Evolutionary conservation across 805 yeast genomes (phyloP).

Genomic region (Candida loeiensis): DNA sequence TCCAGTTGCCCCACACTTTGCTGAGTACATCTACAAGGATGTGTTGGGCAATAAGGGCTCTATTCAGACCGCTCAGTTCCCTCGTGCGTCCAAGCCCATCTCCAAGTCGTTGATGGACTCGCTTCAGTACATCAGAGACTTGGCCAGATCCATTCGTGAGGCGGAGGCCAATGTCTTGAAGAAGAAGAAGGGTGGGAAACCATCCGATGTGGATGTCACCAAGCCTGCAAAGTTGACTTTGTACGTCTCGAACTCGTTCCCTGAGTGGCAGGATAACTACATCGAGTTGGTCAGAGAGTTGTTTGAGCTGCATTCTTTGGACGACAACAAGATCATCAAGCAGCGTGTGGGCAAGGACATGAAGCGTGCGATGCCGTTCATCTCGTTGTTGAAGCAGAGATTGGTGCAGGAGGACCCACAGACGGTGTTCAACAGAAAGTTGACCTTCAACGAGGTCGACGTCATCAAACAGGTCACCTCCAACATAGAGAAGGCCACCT

Average conservation of each 20-base stretch:
- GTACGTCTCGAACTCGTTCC: constrained; percentile 74
- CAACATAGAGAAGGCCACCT: constrained; percentile 61
- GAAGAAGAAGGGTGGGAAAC: constrained; percentile 77
- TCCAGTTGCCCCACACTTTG: constrained; percentile 95
- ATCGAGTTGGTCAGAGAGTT: constrained; percentile 70
- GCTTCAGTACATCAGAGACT: constrained; percentile 71
- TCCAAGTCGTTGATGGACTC: constrained; percentile 62
- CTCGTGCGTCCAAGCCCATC: constrained; percentile 66
- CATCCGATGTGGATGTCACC: constrained; percentile 67
- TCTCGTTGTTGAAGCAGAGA: constrained; percentile 79
- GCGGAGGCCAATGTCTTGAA: constrained; percentile 82
- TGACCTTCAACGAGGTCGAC: constrained; percentile 74
- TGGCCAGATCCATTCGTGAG: constrained; percentile 86
- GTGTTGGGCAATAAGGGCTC: constrained; percentile 62
- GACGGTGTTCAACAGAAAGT: constrained; percentile 84
- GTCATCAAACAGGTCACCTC: constrained; percentile 55
- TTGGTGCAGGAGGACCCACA: constrained; percentile 65
- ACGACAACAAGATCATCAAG: constrained; percentile 62
- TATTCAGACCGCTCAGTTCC: constrained; percentile 76
- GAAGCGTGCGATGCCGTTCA: constrained; percentile 98
- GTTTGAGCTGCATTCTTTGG: constrained; percentile 59
- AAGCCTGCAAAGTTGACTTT: constrained; percentile 72
- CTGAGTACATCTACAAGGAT: constrained; percentile 86
- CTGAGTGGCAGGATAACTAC: constrained; percentile 62
- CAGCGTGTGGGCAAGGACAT: constrained; percentile 78